Evolutionary conservation across 805 yeast genomes (phyloP), one percentile per base, ranked within the genome.

Genomic region (Candida tammaniensis): DNA sequence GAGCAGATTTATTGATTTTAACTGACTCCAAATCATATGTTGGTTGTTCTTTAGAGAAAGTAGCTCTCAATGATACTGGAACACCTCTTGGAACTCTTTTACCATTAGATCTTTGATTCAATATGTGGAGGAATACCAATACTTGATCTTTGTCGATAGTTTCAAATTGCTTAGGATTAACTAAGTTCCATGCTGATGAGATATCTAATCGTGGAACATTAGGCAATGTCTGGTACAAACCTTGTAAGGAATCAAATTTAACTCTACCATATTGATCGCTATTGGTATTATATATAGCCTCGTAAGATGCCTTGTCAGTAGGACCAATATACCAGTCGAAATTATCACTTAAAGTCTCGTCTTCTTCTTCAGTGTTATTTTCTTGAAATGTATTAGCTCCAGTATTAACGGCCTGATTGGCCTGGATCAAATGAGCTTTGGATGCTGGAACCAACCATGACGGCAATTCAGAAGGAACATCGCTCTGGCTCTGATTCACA

Each of bases 241-340:
- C 82, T 8, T 74, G 64, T 38, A 93, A 67, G 2, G 89, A 70
- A 25, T 81, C 81, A 53, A 84, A 91, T 22, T 80, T 70, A 27
- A 88, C 79, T 40, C 95, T 70, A 7, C 98, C 98, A 43, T 75
- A 81, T 21, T 72, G 64, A 61, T 91, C 97, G 33, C 84, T 64
- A 34, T 86, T 79, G 17, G 82, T 72, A 24, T 80, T 68, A 55
- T 88, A 85, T 21, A 93, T 77, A 20, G 82, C 69, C 52, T 86
- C 91, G 60, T 93, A 93, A 11, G 82, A 75, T 2, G 76, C 48
- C 52, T 80, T 78, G 51, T 93, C 98, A 7, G 80, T 73, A 15
- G 97, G 98, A 4, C 96, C 80, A 46, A 93, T 88, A 62, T 93
- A 93, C 98, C 98, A 93, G 55, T 89, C 96, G 53, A 93, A 86